A percentile compares a stretch with the other conserved stretches of the same genome.
Evolutionary conservation across 2,329 filamentous ascomycete genomes (phyloP).

Genomic region (Penicillium sp.): DNA sequence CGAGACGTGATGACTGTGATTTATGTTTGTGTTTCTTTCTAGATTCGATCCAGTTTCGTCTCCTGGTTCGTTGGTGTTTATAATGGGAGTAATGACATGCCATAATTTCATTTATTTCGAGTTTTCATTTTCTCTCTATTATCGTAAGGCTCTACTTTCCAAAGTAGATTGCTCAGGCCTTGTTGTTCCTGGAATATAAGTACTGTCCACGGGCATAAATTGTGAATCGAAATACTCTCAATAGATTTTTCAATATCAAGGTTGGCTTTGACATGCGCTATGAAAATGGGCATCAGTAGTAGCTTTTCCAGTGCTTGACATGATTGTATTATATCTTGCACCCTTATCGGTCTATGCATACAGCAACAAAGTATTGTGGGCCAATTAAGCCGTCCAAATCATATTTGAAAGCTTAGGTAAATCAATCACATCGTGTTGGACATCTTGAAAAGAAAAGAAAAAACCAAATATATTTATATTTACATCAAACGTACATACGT

Average conservation of each 20-base stretch:
- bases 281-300: too few species aligned
- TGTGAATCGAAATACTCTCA: too few species aligned
- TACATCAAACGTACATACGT: not conserved
- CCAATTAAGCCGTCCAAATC: not conserved
- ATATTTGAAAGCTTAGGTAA: not conserved
- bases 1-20: conserved; percentile 30
- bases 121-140: not conserved
- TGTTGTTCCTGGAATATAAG: too few species aligned
- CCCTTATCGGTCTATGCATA: too few species aligned
- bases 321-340: too few species aligned
- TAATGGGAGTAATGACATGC: conserved; percentile 28
- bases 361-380: too few species aligned
- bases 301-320: too few species aligned
- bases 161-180: too few species aligned
- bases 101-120: conserved; percentile 9
- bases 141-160: not conserved
- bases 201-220: too few species aligned
- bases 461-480: not conserved
- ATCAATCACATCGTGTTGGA: not conserved
- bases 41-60: conserved; percentile 24
- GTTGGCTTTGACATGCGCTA: too few species aligned
- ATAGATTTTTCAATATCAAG: too few species aligned
- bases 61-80: conserved; percentile 27
- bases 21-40: conserved; percentile 20
- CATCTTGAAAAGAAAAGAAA: not conserved